Conservation (phyloP, 2,329 filamentous ascomycete species). For the Nothophoma quercina region DNA sequence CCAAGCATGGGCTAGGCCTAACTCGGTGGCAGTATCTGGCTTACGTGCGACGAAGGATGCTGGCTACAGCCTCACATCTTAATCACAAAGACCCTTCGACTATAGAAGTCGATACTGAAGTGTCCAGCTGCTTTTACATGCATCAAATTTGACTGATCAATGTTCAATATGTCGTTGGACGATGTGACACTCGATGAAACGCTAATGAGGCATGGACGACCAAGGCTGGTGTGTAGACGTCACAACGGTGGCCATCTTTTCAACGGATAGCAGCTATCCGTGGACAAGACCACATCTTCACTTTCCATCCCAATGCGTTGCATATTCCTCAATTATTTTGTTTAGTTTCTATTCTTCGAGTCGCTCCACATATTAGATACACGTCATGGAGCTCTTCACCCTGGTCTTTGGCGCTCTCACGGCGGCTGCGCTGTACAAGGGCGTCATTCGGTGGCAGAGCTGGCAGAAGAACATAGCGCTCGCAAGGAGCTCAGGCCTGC, state of each 20-base stretch:
- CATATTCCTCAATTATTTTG: constrained; percentile 2
- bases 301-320: constrained; percentile 8
- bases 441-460: constrained; percentile 44
- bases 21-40: not conserved
- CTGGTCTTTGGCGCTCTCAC: constrained; percentile 36
- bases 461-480: constrained; percentile 52
- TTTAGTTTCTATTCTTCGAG: constrained; percentile 2
- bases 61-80: constrained; percentile 4
- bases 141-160: not conserved
- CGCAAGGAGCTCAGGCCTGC: constrained; percentile 56
- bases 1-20: not conserved
- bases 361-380: constrained; percentile 7
- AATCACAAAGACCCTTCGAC: not conserved
- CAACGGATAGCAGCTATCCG: constrained; percentile 17
- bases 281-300: constrained; percentile 14
- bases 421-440: constrained; percentile 42
- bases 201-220: constrained; percentile 33
- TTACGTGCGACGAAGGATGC: constrained; percentile 3
- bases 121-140: not conserved
- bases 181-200: constrained; percentile 35
- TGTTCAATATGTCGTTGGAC: not conserved
- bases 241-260: constrained; percentile 23
- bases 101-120: not conserved
- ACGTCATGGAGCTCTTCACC: constrained; percentile 21
- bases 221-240: constrained; percentile 29